These are phyloP conservation scores for Starmerella vaccinii DNA, from an alignment of 805 yeast genomes.

Conservation along the genomic window DNA sequence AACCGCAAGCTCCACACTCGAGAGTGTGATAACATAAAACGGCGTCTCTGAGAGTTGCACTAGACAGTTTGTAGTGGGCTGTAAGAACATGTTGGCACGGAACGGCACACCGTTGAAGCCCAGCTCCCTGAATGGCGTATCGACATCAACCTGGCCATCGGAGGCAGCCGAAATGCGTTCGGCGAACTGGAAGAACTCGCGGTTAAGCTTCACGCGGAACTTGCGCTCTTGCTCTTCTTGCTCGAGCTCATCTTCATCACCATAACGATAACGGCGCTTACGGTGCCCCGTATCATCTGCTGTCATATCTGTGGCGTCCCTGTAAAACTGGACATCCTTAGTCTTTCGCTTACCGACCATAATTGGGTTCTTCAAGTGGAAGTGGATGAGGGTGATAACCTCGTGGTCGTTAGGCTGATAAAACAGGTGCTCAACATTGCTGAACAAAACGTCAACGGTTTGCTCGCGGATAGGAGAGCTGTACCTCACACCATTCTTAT, in stretches of 20 bases:
- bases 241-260: slow-evolving; percentile 96
- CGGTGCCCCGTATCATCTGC: slow-evolving; percentile 96
- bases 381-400: slow-evolving; percentile 80
- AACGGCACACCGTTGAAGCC: slow-evolving; percentile 98
- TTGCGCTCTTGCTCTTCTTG: slow-evolving; percentile 97
- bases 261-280: slow-evolving; percentile 74
- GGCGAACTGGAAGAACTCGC: slow-evolving; percentile 80
- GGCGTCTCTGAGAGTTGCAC: slow-evolving; percentile 93
- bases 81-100: slow-evolving; percentile 84
- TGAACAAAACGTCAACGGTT: slow-evolving; percentile 74
- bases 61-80: slow-evolving; percentile 95
- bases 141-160: slow-evolving; percentile 73
- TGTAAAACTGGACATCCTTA: slow-evolving; percentile 86
- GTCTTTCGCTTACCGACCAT: slow-evolving; percentile 95
- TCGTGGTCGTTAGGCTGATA: slow-evolving; percentile 96
- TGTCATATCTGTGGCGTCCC: slow-evolving; percentile 93
- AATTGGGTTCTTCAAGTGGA: slow-evolving; percentile 83
- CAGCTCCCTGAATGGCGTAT: slow-evolving; percentile 87
- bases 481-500: slow-evolving; percentile 91
- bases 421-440: slow-evolving; percentile 84
- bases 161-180: slow-evolving; percentile 86
- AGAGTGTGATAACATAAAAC: slow-evolving; percentile 78
- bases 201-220: slow-evolving; percentile 79
- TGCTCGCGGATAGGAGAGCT: slow-evolving; percentile 80
- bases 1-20: slow-evolving; percentile 88